These are phyloP conservation scores for Triticum urartu DNA, from an alignment of 176 grass and related monocot genomes.

Conservation along the genomic window DNA sequence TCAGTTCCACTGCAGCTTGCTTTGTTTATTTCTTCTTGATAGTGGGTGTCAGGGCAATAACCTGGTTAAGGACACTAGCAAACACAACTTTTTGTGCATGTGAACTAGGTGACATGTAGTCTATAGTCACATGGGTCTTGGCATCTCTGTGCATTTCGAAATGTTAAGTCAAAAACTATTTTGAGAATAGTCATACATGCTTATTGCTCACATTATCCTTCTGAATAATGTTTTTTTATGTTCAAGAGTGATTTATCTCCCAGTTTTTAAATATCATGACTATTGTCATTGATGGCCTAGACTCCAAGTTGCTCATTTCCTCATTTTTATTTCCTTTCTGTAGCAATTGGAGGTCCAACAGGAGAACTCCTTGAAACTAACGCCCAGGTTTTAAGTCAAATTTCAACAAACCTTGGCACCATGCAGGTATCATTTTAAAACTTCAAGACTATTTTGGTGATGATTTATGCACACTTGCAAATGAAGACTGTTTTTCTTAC, in stretches of 20 bases:
- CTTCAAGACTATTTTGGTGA: constrained; percentile 12
- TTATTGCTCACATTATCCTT: not conserved
- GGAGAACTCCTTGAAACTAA: constrained; percentile 78
- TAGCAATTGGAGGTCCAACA: constrained; percentile 81
- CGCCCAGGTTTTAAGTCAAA: constrained; percentile 70
- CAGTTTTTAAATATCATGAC: not conserved
- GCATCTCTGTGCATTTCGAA: not conserved
- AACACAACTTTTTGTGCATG: not conserved
- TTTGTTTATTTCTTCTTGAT: not conserved
- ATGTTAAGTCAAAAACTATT: not conserved
- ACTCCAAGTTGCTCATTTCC: not conserved
- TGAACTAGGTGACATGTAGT: not conserved
- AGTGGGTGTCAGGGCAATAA: not conserved
- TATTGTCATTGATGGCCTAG: not conserved
- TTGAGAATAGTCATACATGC: not conserved
- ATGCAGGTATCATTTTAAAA: constrained; percentile 65
- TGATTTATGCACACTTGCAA: not conserved
- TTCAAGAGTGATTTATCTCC: not conserved
- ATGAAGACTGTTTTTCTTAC: not conserved
- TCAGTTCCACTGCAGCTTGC: not conserved
- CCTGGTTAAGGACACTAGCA: constrained; percentile 6
- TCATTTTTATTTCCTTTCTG: no score
- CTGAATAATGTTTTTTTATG: not conserved
- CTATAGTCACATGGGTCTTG: not conserved
- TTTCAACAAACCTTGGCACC: constrained; percentile 68